These are phyloP conservation scores for Prillingera fragicola DNA, from an alignment of 1,284 basidiomycete species.

Conservation along the genomic window DNA sequence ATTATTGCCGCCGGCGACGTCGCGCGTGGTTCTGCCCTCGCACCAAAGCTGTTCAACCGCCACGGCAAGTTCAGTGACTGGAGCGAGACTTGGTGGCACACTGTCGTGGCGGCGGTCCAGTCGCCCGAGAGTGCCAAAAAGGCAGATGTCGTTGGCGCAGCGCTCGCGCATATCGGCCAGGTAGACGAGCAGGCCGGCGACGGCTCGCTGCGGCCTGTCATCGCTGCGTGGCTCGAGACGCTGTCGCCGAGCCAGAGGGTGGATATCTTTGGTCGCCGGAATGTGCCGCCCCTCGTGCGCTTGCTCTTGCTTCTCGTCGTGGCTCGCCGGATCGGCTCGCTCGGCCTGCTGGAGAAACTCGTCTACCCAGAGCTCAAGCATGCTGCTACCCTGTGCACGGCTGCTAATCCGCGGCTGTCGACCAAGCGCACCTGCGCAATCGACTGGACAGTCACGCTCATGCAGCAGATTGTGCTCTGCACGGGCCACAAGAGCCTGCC, in stretches of 20 bases:
- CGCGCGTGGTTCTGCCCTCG: slow-evolving; percentile 18
- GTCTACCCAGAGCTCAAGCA: slow-evolving; percentile 35
- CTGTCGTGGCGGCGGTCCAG: slow-evolving; percentile 24
- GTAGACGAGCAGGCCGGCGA: slow-evolving; percentile 22
- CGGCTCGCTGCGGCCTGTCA: slow-evolving; percentile 16
- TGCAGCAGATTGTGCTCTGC: slow-evolving; percentile 35
- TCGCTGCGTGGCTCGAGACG: slow-evolving; percentile 25
- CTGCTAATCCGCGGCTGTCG: slow-evolving; percentile 24
- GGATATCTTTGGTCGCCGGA: slow-evolving; percentile 24
- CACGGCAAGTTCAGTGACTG: slow-evolving; percentile 33
- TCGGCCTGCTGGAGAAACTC: slow-evolving; percentile 27
- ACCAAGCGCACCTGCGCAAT: slow-evolving; percentile 26
- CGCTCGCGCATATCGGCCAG: slow-evolving; percentile 23
- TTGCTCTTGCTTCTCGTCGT: slow-evolving; percentile 33
- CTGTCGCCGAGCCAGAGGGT: slow-evolving; percentile 12
- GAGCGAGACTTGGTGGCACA: slow-evolving; percentile 33
- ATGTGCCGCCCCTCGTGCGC: slow-evolving; percentile 14
- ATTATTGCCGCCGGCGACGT: slow-evolving; percentile 19
- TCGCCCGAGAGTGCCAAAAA: slow-evolving; percentile 9
- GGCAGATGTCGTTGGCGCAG: slow-evolving; percentile 12
- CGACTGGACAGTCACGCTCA: slow-evolving; percentile 28
- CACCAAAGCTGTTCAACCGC: slow-evolving; percentile 25
- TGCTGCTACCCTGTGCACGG: slow-evolving; percentile 20
- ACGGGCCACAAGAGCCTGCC: slow-evolving; percentile 27
- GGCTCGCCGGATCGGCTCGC: slow-evolving; percentile 25